Evolutionary conservation across 306 rosid species (phyloP).

Genomic region (Trifolium pratense): DNA sequence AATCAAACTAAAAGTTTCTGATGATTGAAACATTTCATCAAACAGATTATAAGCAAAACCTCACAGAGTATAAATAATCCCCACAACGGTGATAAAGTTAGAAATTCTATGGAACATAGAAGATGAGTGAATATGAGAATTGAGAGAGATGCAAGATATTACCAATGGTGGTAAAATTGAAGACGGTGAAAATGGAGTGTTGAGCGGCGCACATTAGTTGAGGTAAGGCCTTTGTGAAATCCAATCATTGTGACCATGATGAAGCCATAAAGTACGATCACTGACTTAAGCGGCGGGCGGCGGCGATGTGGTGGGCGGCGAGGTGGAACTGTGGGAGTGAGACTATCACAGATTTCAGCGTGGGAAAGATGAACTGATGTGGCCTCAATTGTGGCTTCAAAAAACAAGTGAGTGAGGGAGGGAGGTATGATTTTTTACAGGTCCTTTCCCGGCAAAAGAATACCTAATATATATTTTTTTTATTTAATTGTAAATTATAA

Average conservation of each 20-base stretch:
- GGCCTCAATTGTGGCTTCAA: too few species aligned
- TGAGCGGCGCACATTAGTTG: neutral
- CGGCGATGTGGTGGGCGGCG: too few species aligned
- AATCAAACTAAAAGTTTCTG: neutral
- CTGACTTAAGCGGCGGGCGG: too few species aligned
- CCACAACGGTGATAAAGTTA: neutral
- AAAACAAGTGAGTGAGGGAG: too few species aligned
- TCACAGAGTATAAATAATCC: neutral
- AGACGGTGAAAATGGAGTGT: neutral
- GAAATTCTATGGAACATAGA: neutral
- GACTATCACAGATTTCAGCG: too few species aligned
- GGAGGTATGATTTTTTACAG: too few species aligned
- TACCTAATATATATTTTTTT: too few species aligned
- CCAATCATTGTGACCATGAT: slow-evolving; percentile 21
- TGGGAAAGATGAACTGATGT: too few species aligned
- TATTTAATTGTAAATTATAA: too few species aligned
- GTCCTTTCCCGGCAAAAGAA: too few species aligned
- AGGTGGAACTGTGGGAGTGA: too few species aligned
- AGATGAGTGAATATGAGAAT: neutral
- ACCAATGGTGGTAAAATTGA: neutral
- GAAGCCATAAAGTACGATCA: too few species aligned
- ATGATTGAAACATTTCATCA: slow-evolving; percentile 16
- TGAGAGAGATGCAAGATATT: neutral
- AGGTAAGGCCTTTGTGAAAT: neutral
- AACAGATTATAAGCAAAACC: neutral